These are phyloP conservation scores for Priceomyces fermenticarens DNA, from an alignment of 805 yeast genomes.

Conservation along the genomic window DNA sequence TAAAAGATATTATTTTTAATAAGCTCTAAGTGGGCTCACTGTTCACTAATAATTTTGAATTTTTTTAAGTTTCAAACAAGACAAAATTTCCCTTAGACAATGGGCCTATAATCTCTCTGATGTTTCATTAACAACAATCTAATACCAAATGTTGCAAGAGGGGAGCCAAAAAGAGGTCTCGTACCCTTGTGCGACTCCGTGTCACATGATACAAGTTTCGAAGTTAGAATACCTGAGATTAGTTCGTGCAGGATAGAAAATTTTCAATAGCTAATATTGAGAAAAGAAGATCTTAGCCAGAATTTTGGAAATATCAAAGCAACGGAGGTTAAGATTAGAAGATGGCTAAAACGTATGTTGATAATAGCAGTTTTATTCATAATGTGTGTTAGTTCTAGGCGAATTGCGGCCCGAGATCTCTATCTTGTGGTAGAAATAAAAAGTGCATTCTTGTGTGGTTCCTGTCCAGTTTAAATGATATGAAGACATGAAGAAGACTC, in stretches of 20 bases:
- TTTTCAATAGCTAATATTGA: background rate
- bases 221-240: background rate
- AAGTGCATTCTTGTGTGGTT: no score
- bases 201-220: background rate
- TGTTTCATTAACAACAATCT: no score
- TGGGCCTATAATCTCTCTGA: background rate
- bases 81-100: background rate
- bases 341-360: constrained; percentile 5
- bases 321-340: constrained; percentile 2
- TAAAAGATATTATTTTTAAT: no score
- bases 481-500: no score
- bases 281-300: background rate
- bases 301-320: background rate
- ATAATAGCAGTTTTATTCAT: background rate
- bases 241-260: constrained; percentile 2
- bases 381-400: no score
- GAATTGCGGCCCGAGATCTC: no score
- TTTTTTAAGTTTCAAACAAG: background rate
- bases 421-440: no score
- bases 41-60: background rate
- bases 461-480: no score
- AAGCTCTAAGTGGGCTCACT: no score
- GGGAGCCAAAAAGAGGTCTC: constrained; percentile 4
- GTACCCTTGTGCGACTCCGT: background rate
- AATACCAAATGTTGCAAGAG: background rate